Percentiles rank a stretch among this genome's conserved stretches.
Evolutionary conservation across 164 flowering plant species (phyloP).

Genomic region (Chimonanthus praecox): DNA sequence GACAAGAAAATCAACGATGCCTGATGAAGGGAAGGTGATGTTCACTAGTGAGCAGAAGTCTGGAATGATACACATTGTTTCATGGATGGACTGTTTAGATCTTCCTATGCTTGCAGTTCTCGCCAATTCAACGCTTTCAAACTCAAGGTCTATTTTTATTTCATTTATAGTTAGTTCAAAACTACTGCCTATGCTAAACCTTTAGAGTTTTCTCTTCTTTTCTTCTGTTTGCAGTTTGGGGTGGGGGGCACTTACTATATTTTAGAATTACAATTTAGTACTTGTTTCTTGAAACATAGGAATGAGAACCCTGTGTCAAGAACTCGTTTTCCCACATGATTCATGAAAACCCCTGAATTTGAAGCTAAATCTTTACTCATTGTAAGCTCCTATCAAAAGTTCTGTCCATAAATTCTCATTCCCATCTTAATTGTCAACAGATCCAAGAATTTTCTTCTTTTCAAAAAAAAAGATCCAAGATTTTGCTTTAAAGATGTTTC

Average conservation of each 20-base stretch:
- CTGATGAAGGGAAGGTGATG: not conserved
- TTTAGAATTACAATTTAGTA: not conserved
- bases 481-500: not conserved
- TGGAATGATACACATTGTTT: constrained; percentile 25
- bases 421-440: not conserved
- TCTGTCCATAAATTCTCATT: not conserved
- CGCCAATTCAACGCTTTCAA: constrained; percentile 28
- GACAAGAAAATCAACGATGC: not conserved
- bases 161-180: not conserved
- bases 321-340: not conserved
- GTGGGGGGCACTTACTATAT: too few relatives aligned
- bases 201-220: not conserved
- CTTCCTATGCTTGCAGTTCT: constrained; percentile 33
- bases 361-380: not conserved
- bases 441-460: not conserved
- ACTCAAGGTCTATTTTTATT: constrained; percentile 21
- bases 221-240: not conserved
- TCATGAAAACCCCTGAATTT: not conserved
- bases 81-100: constrained; percentile 37
- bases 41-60: constrained; percentile 2
- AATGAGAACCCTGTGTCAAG: not conserved
- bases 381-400: not conserved
- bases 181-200: not conserved
- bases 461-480: not conserved
- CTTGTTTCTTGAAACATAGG: not conserved